A percentile compares a stretch with the other conserved stretches of the same genome.
Evolutionary conservation across 345 rosid species (phyloP).

Genomic region (Salix viminalis): DNA sequence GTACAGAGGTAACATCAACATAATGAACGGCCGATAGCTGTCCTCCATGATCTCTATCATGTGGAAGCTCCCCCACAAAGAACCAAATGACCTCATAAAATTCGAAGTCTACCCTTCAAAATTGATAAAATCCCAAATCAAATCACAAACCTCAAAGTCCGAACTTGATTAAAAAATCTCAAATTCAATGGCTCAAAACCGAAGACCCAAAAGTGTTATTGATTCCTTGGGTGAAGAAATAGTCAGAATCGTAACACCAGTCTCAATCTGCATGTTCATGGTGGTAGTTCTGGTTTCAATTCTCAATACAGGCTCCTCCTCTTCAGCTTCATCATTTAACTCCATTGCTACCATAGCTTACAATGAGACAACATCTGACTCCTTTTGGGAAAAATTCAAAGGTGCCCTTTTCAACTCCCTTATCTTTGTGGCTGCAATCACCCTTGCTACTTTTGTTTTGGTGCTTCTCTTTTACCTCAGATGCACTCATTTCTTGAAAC

Average conservation of each 20-base stretch:
- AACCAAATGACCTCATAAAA: neutral
- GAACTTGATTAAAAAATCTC: constrained; percentile 13
- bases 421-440: constrained; percentile 69
- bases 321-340: constrained; percentile 43
- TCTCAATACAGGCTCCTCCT: constrained; percentile 50
- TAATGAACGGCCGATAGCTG: neutral
- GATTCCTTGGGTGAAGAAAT: constrained; percentile 80
- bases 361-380: constrained; percentile 63
- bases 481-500: constrained; percentile 65
- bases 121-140: neutral
- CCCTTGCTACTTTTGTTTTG: constrained; percentile 65
- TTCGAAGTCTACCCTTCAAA: neutral
- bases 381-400: constrained; percentile 74
- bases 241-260: constrained; percentile 74
- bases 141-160: constrained; percentile 2
- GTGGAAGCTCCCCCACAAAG: neutral
- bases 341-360: constrained; percentile 77
- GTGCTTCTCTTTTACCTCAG: constrained; percentile 83
- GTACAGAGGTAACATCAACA: no score
- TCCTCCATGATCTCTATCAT: neutral
- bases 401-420: constrained; percentile 84
- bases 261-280: constrained; percentile 79
- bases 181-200: constrained; percentile 55
- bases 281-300: constrained; percentile 76
- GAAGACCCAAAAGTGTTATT: constrained; percentile 49